Percentiles rank a stretch among this genome's conserved stretches.
Conservation (phyloP, 306 rosid genomes). For the Vigna reflexopilosa region DNA sequence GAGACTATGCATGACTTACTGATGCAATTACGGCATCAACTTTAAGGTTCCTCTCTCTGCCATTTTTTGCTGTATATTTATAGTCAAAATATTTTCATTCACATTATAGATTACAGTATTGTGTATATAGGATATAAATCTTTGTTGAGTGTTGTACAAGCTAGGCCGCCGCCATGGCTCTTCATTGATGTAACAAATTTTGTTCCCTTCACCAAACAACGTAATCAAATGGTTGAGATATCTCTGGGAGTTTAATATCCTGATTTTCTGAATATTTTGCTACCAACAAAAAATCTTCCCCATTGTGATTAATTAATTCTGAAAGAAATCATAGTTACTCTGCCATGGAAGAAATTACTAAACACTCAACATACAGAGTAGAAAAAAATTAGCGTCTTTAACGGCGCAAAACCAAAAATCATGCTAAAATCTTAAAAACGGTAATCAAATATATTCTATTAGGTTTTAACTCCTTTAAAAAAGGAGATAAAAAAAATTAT, state of each 20-base stretch:
- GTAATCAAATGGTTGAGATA: background rate
- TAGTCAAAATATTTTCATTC: slow-evolving; percentile 45
- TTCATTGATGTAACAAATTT: slow-evolving; percentile 47
- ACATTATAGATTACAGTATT: slow-evolving; percentile 56
- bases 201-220: slow-evolving; percentile 45
- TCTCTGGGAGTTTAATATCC: background rate
- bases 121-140: slow-evolving; percentile 55
- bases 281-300: too few species aligned
- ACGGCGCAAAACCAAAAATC: background rate
- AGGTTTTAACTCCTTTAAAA: too few species aligned
- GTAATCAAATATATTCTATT: background rate
- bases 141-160: slow-evolving; percentile 49
- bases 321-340: too few species aligned
- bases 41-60: slow-evolving; percentile 41
- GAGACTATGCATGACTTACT: slow-evolving; percentile 72
- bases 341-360: too few species aligned
- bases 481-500: too few species aligned
- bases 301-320: too few species aligned
- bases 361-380: too few species aligned
- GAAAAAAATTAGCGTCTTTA: background rate
- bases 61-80: slow-evolving; percentile 47
- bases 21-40: slow-evolving; percentile 66
- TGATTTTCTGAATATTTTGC: background rate
- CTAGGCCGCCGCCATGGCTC: slow-evolving; percentile 40
- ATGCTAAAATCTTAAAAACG: background rate